Percentiles rank a stretch among this genome's conserved stretches.
phyloP scores from a whole-genome alignment of 805 yeast species.

The Sugiyamaella qingdaonensis region DNA sequence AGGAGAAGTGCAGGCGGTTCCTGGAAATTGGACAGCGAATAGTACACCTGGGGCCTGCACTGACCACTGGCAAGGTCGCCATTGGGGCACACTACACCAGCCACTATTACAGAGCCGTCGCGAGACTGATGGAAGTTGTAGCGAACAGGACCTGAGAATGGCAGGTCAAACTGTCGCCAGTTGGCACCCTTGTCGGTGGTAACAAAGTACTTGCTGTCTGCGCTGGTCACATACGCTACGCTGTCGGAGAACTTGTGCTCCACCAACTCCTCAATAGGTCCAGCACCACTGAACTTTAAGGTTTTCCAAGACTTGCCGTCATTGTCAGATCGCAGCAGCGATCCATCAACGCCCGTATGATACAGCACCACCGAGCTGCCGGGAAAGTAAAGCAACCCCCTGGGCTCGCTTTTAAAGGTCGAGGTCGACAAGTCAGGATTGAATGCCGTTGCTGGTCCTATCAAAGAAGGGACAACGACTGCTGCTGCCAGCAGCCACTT shows the following conservation, averaged over 20 bases:
- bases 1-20: conserved; percentile 30
- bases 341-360: conserved; percentile 21
- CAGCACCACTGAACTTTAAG: conserved; percentile 33
- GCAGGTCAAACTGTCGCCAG: conserved; percentile 39
- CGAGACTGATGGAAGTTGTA: conserved; percentile 16
- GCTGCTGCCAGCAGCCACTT: not conserved
- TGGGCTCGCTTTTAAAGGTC: conserved; percentile 10
- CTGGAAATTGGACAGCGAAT: conserved; percentile 45
- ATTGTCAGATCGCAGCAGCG: conserved; percentile 44
- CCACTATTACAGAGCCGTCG: conserved; percentile 37
- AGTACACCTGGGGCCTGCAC: conserved; percentile 40
- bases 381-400: conserved; percentile 33
- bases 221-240: conserved; percentile 39
- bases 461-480: not conserved
- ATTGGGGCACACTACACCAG: conserved; percentile 36
- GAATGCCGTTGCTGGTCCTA: conserved; percentile 9
- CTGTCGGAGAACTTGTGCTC: conserved; percentile 39
- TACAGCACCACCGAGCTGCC: conserved; percentile 31
- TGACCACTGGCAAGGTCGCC: conserved; percentile 20
- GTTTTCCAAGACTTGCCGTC: conserved; percentile 43
- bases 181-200: conserved; percentile 41
- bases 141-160: conserved; percentile 15
- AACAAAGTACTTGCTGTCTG: conserved; percentile 33
- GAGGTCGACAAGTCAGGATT: conserved; percentile 14
- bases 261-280: conserved; percentile 29